These are phyloP conservation scores for Hymenoscyphus fraxineus DNA, from an alignment of 2,329 filamentous ascomycete genomes.

Conservation along the genomic window DNA sequence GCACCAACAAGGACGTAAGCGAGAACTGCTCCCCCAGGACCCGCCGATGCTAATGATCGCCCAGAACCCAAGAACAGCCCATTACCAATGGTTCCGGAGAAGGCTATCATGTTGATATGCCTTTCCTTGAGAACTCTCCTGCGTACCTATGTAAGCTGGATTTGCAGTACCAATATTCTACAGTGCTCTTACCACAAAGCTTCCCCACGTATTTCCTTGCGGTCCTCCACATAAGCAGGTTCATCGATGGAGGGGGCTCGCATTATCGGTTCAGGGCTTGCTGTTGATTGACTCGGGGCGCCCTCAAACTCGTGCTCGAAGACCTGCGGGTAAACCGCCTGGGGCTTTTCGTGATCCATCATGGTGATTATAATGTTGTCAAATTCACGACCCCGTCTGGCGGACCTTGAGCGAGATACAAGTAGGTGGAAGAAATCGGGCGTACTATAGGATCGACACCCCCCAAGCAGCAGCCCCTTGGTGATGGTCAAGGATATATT, in stretches of 20 bases:
- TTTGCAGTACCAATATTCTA: not conserved
- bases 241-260: conserved; percentile 25
- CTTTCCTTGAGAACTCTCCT: conserved; percentile 41
- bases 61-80: conserved; percentile 40
- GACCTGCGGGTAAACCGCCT: conserved; percentile 28
- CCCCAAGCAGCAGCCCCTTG: not conserved
- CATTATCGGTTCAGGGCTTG: conserved; percentile 22
- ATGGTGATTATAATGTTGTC: conserved; percentile 4
- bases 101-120: conserved; percentile 45
- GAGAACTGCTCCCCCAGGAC: conserved; percentile 40
- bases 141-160: conserved; percentile 14
- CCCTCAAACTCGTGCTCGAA: conserved; percentile 23
- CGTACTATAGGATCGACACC: conserved; percentile 4
- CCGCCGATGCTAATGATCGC: conserved; percentile 39
- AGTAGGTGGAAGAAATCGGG: not conserved
- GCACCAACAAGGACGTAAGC: conserved; percentile 42
- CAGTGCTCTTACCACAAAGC: conserved; percentile 27
- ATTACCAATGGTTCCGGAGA: conserved; percentile 38
- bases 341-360: conserved; percentile 33
- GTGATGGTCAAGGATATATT: not conserved
- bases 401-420: not conserved
- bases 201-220: conserved; percentile 28
- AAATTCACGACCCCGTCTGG: not conserved
- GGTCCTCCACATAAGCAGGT: conserved; percentile 25
- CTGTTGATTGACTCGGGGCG: conserved; percentile 20